These are phyloP conservation scores for Grigorovia yakushimaensis DNA, from an alignment of 805 yeast species.

Conservation along the genomic window DNA sequence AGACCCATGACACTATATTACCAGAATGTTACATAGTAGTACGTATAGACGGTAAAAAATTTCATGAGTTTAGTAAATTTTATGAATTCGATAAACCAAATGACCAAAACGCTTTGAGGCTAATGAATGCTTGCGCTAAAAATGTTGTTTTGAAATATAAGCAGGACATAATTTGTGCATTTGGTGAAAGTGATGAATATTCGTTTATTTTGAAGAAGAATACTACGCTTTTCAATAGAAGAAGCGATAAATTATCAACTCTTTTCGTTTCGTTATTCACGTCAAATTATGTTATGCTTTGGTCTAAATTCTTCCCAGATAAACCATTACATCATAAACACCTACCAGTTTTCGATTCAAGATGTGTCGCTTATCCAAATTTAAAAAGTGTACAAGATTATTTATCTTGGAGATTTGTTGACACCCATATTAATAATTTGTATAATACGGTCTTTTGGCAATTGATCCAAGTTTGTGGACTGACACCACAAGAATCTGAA, in stretches of 20 bases:
- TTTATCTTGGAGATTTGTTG: constrained; percentile 91
- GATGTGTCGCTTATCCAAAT: constrained; percentile 81
- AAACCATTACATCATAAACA: constrained; percentile 38
- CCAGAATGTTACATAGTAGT: constrained; percentile 78
- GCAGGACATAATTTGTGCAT: constrained; percentile 67
- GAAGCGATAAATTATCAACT: constrained; percentile 70
- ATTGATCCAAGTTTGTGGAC: constrained; percentile 56
- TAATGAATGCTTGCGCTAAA: constrained; percentile 76
- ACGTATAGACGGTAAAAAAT: constrained; percentile 88
- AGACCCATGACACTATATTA: constrained; percentile 57
- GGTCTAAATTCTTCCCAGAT: constrained; percentile 53
- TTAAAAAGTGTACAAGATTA: constrained; percentile 58
- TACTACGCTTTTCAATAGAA: constrained; percentile 67
- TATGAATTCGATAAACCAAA: constrained; percentile 84
- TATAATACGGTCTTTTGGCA: constrained; percentile 93
- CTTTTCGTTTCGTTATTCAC: constrained; percentile 78
- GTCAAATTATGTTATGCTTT: constrained; percentile 58
- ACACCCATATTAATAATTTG: constrained; percentile 88
- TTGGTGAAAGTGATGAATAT: constrained; percentile 94
- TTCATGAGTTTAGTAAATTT: constrained; percentile 68
- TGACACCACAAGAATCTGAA: constrained; percentile 77
- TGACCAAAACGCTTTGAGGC: constrained; percentile 60
- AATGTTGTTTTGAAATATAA: constrained; percentile 53
- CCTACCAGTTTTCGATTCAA: constrained; percentile 82
- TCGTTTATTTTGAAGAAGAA: constrained; percentile 61